Base-by-base conservation (phyloP, 1,139 yeast genomes). In the Yamadazyma buinensis region DNA sequence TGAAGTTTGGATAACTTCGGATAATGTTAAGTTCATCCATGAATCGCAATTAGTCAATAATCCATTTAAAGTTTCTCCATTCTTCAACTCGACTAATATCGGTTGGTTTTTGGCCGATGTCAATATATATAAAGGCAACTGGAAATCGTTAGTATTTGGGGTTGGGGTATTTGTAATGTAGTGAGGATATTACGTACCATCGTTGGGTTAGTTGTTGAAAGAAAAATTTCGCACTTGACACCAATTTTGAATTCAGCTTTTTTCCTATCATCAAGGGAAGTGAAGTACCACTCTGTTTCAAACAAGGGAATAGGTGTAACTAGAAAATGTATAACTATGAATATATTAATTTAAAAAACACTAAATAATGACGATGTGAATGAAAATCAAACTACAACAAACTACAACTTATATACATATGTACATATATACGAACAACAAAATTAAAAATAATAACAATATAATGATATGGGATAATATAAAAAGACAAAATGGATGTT, bases 21-120 rank as follows among this genome's bases (percentile, higher is more conserved):
- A 71, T 37, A 94, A 69, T 1, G 95, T 86, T 48, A 94, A 69
- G 57, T 92, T 92, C 98, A 94, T 94, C 90, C 95, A 87, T 26
- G 87, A 81, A 57, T 94, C 98, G 51, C 95, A 88, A 52, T 85
- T 84, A 39, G 80, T 77, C 43, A 94, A 70, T 41, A 77, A 78
- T 26, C 99, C 99, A 52, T 84, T 85, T 39, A 88, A 70, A 11
- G 94, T 81, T 53, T 87, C 97, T 23, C 97, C 97, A 38, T 84
- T 82, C 59, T 94, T 94, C 56, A 94, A 76, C 60, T 92, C 98
- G 37, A 94, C 88, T 54, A 84, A 75, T 53, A 92, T 75, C 26
- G 88, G 86, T 54, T 86, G 90, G 40, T 88, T 92, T 59, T 87
- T 90, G 15, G 96, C 90, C 37, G 96, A 86, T 36, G 94, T 87